These are phyloP conservation scores for Mycothermus thermophilus DNA, from an alignment of 495 filamentous ascomycete genomes.

Conservation along the genomic window DNA sequence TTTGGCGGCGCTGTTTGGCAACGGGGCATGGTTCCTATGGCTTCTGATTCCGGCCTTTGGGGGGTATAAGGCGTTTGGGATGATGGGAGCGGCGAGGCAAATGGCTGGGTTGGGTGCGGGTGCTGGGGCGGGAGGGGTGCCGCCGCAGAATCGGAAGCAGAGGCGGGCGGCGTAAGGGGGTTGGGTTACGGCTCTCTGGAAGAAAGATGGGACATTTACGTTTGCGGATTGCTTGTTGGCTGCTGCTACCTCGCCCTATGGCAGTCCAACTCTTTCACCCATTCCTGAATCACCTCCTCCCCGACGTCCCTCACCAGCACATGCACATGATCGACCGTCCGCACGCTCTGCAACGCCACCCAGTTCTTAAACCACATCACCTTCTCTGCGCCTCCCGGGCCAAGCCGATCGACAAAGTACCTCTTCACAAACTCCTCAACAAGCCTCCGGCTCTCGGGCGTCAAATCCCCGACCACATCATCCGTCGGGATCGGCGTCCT, in stretches of 20 bases:
- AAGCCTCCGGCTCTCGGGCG: conserved; percentile 43
- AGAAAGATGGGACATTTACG: too few species aligned
- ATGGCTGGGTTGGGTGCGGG: conserved; percentile 36
- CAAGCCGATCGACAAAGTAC: conserved; percentile 50
- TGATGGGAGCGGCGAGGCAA: conserved; percentile 50
- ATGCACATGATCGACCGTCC: conserved; percentile 55
- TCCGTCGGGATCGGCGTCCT: conserved; percentile 43
- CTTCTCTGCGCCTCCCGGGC: conserved; percentile 33
- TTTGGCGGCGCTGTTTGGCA: conserved; percentile 52
- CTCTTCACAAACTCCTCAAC: conserved; percentile 54
- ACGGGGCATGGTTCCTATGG: conserved; percentile 68
- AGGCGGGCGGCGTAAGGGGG: conserved; percentile 24
- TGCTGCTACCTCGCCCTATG: conserved; percentile 17
- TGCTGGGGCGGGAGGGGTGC: conserved; percentile 14
- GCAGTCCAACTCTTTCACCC: conserved; percentile 36
- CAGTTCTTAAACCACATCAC: conserved; percentile 95
- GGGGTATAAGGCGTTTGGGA: conserved; percentile 51
- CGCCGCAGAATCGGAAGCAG: conserved; percentile 38
- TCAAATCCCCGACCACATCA: conserved; percentile 55
- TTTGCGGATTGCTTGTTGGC: too few species aligned
- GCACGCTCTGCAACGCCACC: conserved; percentile 75
- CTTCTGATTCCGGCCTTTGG: conserved; percentile 56
- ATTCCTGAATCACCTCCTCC: conserved; percentile 44
- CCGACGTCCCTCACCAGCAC: conserved; percentile 51
- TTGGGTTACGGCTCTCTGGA: too few species aligned